These are phyloP conservation scores for Rosa hybrid DNA, from an alignment of 331 rosid species.

Conservation along the genomic window DNA sequence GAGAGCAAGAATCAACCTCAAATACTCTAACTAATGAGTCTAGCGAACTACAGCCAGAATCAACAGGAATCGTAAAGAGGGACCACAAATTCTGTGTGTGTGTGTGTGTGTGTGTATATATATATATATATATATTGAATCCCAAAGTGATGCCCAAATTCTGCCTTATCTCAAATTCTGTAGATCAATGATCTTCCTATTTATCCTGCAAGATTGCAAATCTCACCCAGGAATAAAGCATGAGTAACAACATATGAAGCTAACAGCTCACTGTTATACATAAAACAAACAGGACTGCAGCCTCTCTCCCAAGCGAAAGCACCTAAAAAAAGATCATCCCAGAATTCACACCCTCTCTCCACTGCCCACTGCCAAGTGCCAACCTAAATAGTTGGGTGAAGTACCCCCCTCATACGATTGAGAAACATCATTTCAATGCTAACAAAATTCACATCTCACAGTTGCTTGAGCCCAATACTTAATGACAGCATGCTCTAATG, in stretches of 20 bases:
- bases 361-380: background rate
- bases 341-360: background rate
- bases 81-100: background rate
- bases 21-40: background rate
- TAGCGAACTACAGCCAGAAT: background rate
- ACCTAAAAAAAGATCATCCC: background rate
- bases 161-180: background rate
- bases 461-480: background rate
- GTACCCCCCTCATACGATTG: background rate
- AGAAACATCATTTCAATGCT: background rate
- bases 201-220: background rate
- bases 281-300: background rate
- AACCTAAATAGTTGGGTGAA: background rate
- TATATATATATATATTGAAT: background rate
- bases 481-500: background rate
- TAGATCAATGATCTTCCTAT: background rate
- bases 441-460: background rate
- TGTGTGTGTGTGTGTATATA: too few relatives aligned
- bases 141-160: background rate
- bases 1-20: background rate
- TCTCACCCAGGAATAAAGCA: background rate
- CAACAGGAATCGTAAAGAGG: background rate
- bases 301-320: background rate
- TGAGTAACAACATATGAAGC: background rate
- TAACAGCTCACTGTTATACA: background rate